Evolutionary conservation across 768 basidiomycete species (phyloP).

Genomic region (Mycena rosella): DNA sequence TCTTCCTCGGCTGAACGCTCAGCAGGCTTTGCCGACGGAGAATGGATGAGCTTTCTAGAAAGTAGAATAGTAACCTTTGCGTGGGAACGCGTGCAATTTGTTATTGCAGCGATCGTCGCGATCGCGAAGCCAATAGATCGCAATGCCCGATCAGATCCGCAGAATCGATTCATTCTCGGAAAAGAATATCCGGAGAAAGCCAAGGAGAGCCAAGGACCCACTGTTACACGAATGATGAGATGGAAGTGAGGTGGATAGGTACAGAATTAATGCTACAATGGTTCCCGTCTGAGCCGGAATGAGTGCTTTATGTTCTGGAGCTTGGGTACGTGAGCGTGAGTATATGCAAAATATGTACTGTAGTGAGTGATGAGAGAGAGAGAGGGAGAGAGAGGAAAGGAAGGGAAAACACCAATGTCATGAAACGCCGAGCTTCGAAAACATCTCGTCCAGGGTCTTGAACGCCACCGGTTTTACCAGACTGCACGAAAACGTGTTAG

Average conservation of each 20-base stretch:
- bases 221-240: background rate
- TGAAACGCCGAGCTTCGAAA: conserved; percentile 73
- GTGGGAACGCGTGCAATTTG: background rate
- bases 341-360: conserved; percentile 14
- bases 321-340: conserved; percentile 17
- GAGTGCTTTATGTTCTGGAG: conserved; percentile 20
- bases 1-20: no score
- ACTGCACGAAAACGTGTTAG: conserved; percentile 53
- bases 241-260: conserved; percentile 23
- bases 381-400: background rate
- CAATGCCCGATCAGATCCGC: background rate
- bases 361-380: background rate
- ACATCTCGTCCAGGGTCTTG: conserved; percentile 89
- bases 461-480: conserved; percentile 97
- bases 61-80: background rate
- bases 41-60: no score
- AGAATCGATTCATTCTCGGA: background rate
- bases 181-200: no score
- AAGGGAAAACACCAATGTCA: conserved; percentile 35
- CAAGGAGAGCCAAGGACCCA: no score
- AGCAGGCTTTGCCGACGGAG: no score
- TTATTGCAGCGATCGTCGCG: background rate
- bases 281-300: conserved; percentile 30
- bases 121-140: background rate
- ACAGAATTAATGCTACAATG: conserved; percentile 29